Percentiles rank a stretch among this genome's conserved stretches.
These are phyloP conservation scores for Eurotiales sp. DNA, from an alignment of 2,329 filamentous ascomycete genomes.

Conservation along the genomic window DNA sequence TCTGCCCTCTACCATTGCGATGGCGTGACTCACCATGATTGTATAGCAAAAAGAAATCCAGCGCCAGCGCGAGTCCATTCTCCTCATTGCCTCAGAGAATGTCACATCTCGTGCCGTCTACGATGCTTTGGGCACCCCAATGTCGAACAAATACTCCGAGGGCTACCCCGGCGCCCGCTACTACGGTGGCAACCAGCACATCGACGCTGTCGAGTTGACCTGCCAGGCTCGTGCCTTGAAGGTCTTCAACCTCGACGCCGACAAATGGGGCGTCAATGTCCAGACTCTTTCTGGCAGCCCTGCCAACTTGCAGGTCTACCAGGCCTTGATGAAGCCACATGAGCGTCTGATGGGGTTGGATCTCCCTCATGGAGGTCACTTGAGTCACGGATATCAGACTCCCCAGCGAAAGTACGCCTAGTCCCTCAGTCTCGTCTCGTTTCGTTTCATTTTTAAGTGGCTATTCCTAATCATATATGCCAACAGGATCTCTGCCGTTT, in stretches of 20 bases:
- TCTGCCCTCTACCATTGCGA: too few species aligned
- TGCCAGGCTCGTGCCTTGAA: conserved; percentile 92
- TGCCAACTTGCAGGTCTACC: conserved; percentile 97
- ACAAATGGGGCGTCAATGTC: conserved; percentile 98
- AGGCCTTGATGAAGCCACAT: conserved; percentile 87
- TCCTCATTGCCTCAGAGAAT: conserved; percentile 98
- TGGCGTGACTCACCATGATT: not conserved
- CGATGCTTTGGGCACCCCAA: conserved; percentile 89
- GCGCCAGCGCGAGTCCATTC: conserved; percentile 96
- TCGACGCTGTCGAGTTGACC: conserved; percentile 90
- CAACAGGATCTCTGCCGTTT: conserved; percentile 84
- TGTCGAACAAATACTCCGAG: conserved; percentile 99
- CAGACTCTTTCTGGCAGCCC: conserved; percentile 90
- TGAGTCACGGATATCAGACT: conserved; percentile 96
- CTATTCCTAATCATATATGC: not conserved
- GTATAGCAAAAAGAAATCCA: conserved; percentile 82
- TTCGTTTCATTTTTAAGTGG: too few species aligned
- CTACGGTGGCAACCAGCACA: conserved; percentile 99
- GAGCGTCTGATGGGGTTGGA: conserved; percentile 97
- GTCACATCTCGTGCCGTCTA: conserved; percentile 98
- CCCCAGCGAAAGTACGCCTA: conserved; percentile 71
- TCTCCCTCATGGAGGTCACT: conserved; percentile 90
- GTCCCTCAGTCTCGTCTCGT: too few species aligned
- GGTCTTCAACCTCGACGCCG: conserved; percentile 79
- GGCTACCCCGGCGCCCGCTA: conserved; percentile 97